Evolutionary conservation across 1,139 yeast genomes (phyloP).

Genomic region (Yamadazyma conglobata): DNA sequence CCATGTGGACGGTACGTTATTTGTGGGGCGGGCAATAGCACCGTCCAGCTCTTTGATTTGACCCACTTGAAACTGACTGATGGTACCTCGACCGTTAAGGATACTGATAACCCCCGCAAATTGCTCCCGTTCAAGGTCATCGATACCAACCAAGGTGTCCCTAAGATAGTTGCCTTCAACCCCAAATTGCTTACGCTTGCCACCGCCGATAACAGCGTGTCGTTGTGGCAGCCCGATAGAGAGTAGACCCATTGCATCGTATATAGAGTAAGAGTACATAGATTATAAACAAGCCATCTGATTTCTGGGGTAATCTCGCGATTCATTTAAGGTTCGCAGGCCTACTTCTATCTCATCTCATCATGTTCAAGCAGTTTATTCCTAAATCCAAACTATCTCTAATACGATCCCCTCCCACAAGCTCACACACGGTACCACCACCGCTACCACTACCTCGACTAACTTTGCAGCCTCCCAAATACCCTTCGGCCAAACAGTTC

Average conservation of each 20-base stretch:
- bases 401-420: background rate
- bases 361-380: background rate
- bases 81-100: slow-evolving; percentile 17
- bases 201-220: slow-evolving; percentile 65
- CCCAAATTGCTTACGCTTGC: slow-evolving; percentile 77
- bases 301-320: no score
- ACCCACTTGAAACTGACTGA: slow-evolving; percentile 30
- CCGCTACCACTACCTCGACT: background rate
- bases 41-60: slow-evolving; percentile 63
- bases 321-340: no score
- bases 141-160: slow-evolving; percentile 33
- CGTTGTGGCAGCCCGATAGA: slow-evolving; percentile 40
- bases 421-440: background rate
- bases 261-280: no score
- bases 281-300: no score
- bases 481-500: slow-evolving; percentile 7
- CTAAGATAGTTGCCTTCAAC: slow-evolving; percentile 68
- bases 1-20: slow-evolving; percentile 79
- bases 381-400: background rate
- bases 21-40: slow-evolving; percentile 58
- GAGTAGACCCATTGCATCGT: no score
- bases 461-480: slow-evolving; percentile 1
- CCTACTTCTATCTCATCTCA: background rate
- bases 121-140: slow-evolving; percentile 25
- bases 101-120: slow-evolving; percentile 20